Evolutionary conservation across 2,329 filamentous ascomycete species (phyloP), one percentile per base, ranked within the genome.

Genomic region (Balansia obtecta): DNA sequence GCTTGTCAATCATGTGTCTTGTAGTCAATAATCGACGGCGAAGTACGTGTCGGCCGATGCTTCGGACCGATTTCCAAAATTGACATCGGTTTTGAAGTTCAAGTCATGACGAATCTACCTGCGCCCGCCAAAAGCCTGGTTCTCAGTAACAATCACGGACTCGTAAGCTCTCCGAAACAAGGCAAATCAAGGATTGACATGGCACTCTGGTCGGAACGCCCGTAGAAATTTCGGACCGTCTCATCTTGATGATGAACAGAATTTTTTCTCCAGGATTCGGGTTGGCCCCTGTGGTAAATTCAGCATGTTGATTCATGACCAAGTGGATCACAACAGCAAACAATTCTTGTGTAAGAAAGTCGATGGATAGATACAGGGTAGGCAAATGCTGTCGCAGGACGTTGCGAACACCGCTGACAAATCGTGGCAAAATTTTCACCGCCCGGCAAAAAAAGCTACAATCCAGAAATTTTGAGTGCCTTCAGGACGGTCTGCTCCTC

Each of bases 381-480:
- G 33, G 33, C 8, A 9, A 30, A 32, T 16, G 4, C 22, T 1
- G 4, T 44, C 12, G 13, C 42, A 4, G 22, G 20, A 15, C 20
- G 30, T 1, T 15, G 13, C 1, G 8, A 15, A 47, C 46, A 48
- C 46, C 46, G 46, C 46, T 39, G 8, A 48, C 13, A 15, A 33
- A 13, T 13, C 12, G 12, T 13, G 40, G 48, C 51, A 50, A 34
- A 50, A 50, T 10, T 1, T 2, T 33, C 45, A 53, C 51, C 51
- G 51, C 45, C 41, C 45, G 51, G 51, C 32, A 50, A 50, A 48
- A 52, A 52, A 53, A 48, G 48, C 43, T 45, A 7, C 42, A 30
- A 20, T 20, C 22, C 20, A 33, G 38, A 43, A 43, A 46, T 43
- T 46, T 45, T 15, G 32, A 39, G 9, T 44, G 15, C 3, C 46